Evolutionary conservation across 805 yeast species (phyloP).

Genomic region (Teunomyces kruisii): DNA sequence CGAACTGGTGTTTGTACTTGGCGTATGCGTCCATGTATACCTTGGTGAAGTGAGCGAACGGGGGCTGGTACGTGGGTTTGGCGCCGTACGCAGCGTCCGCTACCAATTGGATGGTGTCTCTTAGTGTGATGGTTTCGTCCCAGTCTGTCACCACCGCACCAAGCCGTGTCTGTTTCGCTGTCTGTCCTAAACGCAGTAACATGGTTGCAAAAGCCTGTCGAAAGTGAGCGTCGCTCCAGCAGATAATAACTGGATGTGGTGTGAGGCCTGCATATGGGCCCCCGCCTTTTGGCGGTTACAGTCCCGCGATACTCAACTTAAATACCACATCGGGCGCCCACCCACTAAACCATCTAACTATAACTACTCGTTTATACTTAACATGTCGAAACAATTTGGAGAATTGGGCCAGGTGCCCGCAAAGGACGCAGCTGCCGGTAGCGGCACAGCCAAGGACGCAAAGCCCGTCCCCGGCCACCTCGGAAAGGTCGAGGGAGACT

Average conservation of each 20-base stretch:
- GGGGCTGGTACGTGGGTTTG: slow-evolving; percentile 36
- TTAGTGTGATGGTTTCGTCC: slow-evolving; percentile 63
- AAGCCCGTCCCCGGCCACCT: neutral
- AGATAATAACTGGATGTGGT: no score
- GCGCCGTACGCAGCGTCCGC: slow-evolving; percentile 46
- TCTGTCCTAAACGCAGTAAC: neutral
- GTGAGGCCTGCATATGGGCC: neutral
- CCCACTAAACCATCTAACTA: no score
- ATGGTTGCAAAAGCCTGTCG: neutral
- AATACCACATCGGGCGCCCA: no score
- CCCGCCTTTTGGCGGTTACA: neutral
- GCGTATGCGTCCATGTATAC: slow-evolving; percentile 40
- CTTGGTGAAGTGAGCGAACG: slow-evolving; percentile 44
- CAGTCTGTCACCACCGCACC: slow-evolving; percentile 51
- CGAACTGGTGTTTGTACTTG: slow-evolving; percentile 25
- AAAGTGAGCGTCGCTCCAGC: no score
- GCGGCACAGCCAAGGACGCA: slow-evolving; percentile 8
- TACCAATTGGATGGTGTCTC: slow-evolving; percentile 55
- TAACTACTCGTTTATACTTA: neutral
- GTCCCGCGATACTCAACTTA: no score
- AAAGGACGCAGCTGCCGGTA: neutral
- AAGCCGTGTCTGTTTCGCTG: neutral
- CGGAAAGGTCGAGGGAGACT: slow-evolving; percentile 5
- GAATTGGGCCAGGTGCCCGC: slow-evolving; percentile 9
- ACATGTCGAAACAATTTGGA: slow-evolving; percentile 9